Evolutionary conservation across 73 alveolate genomes (phyloP), one percentile per base, ranked within the genome.

Genomic region (Blepharisma japonicum): DNA sequence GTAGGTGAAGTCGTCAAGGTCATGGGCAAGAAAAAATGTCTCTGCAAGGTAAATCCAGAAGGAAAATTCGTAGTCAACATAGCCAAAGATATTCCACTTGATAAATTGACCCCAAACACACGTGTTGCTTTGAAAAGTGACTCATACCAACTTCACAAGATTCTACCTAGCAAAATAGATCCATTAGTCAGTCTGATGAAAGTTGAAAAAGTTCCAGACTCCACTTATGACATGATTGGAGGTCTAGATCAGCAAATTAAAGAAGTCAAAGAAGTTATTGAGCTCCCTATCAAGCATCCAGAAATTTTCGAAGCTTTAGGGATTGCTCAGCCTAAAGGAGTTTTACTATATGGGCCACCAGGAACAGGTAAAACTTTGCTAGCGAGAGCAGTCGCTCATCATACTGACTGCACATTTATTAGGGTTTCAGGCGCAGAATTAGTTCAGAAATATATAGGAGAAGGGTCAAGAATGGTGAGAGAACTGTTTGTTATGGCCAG

Each of bases 301-400:
- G 99, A 97, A 89, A 95, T 97, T 38, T 97, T 96, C 78, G 99
- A 96, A 77, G 67, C 96, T 74, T 89, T 97, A 23, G 99, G 99
- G 68, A 97, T 97, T 56, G 94, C 99, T 8, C 97, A 96, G 89
- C 99, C 99, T 32, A 97, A 96, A 90, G 99, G 99, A 39, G 98
- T 93, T 45, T 79, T 95, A 38, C 93, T 91, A 7, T 93, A 90
- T 78, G 97, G 98, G 0, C 97, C 98, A 20, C 99, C 99, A 7
- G 99, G 99, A 56, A 97, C 99, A 8, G 99, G 99, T 45, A 97
- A 97, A 88, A 97, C 99, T 18, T 88, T 97, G 51, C 94, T 97
- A 8, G 99, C 99, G 14, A 91, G 99, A 67, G 99, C 99, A 6
- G 98, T 97, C 55, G 99, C 99, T 18, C 99, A 97, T 91, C 99